Evolutionary conservation across 164 flowering plant species (phyloP).

Genomic region (Kingdonia uniflora): DNA sequence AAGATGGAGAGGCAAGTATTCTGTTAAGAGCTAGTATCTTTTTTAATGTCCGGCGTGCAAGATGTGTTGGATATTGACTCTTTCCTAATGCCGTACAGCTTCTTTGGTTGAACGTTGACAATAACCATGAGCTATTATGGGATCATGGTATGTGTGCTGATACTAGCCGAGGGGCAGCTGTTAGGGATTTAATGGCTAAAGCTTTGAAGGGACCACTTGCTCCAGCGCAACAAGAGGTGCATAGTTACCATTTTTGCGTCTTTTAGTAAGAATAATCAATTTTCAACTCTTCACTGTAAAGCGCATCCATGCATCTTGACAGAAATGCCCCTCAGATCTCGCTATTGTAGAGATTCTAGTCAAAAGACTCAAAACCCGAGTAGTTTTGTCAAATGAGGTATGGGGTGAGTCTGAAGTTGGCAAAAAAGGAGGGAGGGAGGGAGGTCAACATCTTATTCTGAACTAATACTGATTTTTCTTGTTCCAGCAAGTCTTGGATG

Average conservation of each 20-base stretch:
- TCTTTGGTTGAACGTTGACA: conserved; percentile 86
- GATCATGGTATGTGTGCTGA: conserved; percentile 98
- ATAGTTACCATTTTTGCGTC: conserved; percentile 1
- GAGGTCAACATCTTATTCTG: too few relatives aligned
- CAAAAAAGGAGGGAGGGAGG: too few relatives aligned
- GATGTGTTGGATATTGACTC: conserved; percentile 7
- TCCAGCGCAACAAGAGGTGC: conserved; percentile 79
- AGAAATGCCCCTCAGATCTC: too few relatives aligned
- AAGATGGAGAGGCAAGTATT: conserved; percentile 64
- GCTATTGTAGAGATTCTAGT: too few relatives aligned
- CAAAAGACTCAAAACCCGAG: too few relatives aligned
- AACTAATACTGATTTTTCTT: not conserved
- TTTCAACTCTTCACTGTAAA: too few relatives aligned
- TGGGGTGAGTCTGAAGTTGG: too few relatives aligned
- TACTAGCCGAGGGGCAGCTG: conserved; percentile 84
- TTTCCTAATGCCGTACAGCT: conserved; percentile 38
- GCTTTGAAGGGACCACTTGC: conserved; percentile 83
- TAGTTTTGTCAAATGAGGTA: too few relatives aligned
- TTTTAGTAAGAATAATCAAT: too few relatives aligned
- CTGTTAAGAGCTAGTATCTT: not conserved
- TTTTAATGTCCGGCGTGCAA: not conserved
- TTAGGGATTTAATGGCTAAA: conserved; percentile 79
- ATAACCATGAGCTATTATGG: conserved; percentile 86
- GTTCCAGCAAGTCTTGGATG: conserved; percentile 63
- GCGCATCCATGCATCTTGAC: too few relatives aligned